Evolutionary conservation across 148 eudicot genomes (phyloP).

Genomic region (Chenopodium berlandieri): DNA sequence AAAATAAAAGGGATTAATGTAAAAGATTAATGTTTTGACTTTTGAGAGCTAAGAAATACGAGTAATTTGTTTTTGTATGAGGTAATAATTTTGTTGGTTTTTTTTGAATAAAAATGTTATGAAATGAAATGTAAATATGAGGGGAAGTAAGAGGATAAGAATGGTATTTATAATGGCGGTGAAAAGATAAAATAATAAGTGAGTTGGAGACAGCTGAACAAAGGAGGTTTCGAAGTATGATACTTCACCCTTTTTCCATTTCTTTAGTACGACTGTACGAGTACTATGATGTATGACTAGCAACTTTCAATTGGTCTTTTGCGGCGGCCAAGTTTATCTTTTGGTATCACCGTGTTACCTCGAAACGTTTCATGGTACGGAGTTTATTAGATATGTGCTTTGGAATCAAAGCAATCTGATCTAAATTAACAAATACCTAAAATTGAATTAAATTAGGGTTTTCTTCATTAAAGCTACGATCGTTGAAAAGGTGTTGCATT

Average conservation of each 20-base stretch:
- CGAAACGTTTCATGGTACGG: neutral
- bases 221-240: slow-evolving; percentile 16
- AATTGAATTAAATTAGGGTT: no score
- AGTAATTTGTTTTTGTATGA: neutral
- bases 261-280: neutral
- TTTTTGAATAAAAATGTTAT: no score
- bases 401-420: no score
- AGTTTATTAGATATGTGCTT: no score
- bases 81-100: neutral
- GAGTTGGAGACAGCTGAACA: neutral
- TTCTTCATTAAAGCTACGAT: no score
- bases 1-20: neutral
- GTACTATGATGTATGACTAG: no score
- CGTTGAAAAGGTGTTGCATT: no score
- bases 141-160: neutral
- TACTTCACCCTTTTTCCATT: neutral
- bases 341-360: neutral
- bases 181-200: neutral
- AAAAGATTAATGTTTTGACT: no score
- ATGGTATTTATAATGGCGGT: neutral
- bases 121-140: neutral
- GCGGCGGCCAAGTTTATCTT: slow-evolving; percentile 16
- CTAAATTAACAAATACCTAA: no score
- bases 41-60: no score
- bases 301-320: neutral